Conservation (phyloP, 2,329 filamentous ascomycete genomes). For the Penicillium fuscoglaucum region DNA sequence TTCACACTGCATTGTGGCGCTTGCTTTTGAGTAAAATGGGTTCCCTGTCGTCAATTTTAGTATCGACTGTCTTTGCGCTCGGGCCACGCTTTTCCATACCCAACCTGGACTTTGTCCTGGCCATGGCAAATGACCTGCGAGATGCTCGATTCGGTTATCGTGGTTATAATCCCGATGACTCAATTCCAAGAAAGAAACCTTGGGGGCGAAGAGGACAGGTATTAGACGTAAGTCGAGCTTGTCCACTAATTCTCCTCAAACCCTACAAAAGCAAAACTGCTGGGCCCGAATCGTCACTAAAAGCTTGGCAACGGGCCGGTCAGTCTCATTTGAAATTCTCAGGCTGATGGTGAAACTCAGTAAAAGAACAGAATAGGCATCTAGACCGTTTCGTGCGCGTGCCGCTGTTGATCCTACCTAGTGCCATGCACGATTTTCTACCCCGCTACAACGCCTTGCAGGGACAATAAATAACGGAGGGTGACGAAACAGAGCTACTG, state of each 20-base stretch:
- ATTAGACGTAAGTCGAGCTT: conserved; percentile 17
- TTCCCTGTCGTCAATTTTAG: conserved; percentile 95
- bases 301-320: conserved; percentile 15
- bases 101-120: conserved; percentile 53
- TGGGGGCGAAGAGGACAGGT: conserved; percentile 16
- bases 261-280: conserved; percentile 4
- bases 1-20: conserved; percentile 55
- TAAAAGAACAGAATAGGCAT: conserved; percentile 13
- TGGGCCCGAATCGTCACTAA: conserved; percentile 1
- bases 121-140: conserved; percentile 18
- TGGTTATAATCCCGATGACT: conserved; percentile 5
- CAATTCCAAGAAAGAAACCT: conserved; percentile 16
- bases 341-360: conserved; percentile 12
- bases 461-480: background rate
- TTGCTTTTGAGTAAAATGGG: conserved; percentile 98
- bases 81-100: conserved; percentile 87
- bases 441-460: background rate
- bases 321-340: conserved; percentile 6
- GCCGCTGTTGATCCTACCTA: background rate
- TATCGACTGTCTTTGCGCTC: conserved; percentile 92
- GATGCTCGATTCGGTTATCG: conserved; percentile 16
- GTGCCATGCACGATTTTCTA: conserved; percentile 9
- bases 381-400: conserved; percentile 19
- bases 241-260: conserved; percentile 2
- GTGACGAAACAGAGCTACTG: background rate